phyloP scores from a whole-genome alignment of 371 early-diverging fungal genomes.

The Parasitella parasitica region DNA sequence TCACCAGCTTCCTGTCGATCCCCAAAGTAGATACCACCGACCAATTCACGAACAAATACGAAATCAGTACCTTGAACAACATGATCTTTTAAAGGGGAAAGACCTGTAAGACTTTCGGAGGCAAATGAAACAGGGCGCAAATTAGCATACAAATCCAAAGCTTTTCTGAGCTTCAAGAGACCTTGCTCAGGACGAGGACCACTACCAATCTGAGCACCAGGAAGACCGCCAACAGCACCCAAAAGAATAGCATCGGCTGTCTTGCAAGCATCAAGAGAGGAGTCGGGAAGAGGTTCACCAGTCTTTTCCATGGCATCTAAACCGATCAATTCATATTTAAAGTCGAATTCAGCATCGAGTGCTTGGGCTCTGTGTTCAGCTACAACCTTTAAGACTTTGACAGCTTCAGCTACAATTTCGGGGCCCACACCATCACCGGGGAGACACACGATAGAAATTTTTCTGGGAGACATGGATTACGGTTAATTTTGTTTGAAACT shows the following conservation, averaged over 20 bases:
- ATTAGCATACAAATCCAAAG: conserved; percentile 92
- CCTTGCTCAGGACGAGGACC: conserved; percentile 95
- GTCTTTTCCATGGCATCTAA: conserved; percentile 91
- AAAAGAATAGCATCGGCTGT: conserved; percentile 87
- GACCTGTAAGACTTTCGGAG: conserved; percentile 74
- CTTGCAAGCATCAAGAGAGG: conserved; percentile 77
- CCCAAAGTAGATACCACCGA: conserved; percentile 98
- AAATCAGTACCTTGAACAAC: conserved; percentile 88
- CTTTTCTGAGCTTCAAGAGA: conserved; percentile 87
- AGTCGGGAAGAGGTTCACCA: conserved; percentile 82
- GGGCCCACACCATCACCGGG: conserved; percentile 97
- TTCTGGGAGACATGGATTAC: conserved; percentile 14
- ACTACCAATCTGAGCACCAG: conserved; percentile 84
- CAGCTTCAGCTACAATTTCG: conserved; percentile 89
- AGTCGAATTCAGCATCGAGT: conserved; percentile 63
- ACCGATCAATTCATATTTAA: conserved; percentile 84
- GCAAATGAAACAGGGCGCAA: conserved; percentile 94
- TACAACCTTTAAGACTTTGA: conserved; percentile 82
- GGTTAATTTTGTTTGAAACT: not conserved
- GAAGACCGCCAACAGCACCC: conserved; percentile 94
- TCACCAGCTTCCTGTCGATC: conserved; percentile 83
- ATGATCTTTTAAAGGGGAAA: conserved; percentile 89
- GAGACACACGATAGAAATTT: conserved; percentile 69
- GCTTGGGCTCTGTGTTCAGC: conserved; percentile 58
- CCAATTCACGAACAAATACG: conserved; percentile 91